Base-by-base conservation (phyloP, 768 basidiomycete genomes). In the Leccinum uliginosum region DNA sequence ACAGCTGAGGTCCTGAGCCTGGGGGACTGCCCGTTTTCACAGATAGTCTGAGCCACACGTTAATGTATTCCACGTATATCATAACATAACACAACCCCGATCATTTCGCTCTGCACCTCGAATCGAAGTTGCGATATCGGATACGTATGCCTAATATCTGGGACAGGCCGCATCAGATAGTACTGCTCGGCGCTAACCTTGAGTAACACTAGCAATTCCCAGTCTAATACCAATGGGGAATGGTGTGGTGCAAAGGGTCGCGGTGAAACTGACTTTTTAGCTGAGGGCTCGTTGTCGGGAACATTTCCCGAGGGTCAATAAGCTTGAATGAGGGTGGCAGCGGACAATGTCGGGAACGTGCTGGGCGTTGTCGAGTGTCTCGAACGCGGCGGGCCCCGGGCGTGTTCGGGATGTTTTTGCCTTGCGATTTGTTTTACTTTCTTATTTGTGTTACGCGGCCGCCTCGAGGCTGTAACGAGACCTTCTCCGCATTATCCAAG, bases 401-500 rank as follows among this genome's bases (percentile, higher is more conserved):
- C 12, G n/a, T 30, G 35, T 48, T 63, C 53, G 9, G 29, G 24
- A 6, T 26, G 24, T 0, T 9, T 35, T 40, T n/a, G 17, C 46
- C 59, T 34, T 51, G 8, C 19, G 10, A 19, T 17, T 17, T 48
- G 43, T 32, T 46, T 52, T 54, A 10, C 19, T 26, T 19, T 51
- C 1, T 53, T 53, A 43, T 62, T 57, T 59, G 30, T 52, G 45
- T 32, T 56, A 32, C 29, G 51, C 55, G 62, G 52, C 54, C 49
- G 57, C 71, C 69, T 68, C 71, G 71, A 71, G 69, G 71, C 24
- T 54, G 59, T 55, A 53, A 59, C 61, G 55, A 60, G 45, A 59
- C 26, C 12, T 56, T 59, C 54, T 61, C 63, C 56, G 59, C 67
- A 72, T 65, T 70, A 70, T 58, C 61, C 61, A 46, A 60, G 67